Evolutionary conservation across 2,329 filamentous ascomycete species (phyloP).

Genomic region (Pleomassaria siparia): DNA sequence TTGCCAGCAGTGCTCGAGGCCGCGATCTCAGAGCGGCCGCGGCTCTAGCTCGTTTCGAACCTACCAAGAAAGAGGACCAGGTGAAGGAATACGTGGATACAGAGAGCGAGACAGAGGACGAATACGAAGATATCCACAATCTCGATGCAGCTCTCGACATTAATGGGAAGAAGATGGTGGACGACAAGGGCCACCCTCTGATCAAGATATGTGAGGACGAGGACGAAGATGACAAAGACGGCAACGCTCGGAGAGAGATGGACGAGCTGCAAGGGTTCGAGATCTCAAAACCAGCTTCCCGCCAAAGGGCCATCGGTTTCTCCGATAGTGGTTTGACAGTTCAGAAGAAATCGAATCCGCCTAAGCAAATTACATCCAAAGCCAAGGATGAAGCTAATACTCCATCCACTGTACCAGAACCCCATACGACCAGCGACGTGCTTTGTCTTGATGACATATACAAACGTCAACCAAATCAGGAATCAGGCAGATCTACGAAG

Average conservation of each 20-base stretch:
- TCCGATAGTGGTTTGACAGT: not conserved
- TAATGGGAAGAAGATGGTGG: slow-evolving; percentile 65
- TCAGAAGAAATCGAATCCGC: not conserved
- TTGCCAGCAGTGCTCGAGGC: slow-evolving; percentile 73
- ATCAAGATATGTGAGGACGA: slow-evolving; percentile 77
- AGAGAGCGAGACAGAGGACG: slow-evolving; percentile 40
- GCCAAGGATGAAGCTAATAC: not conserved
- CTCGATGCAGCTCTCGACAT: slow-evolving; percentile 62
- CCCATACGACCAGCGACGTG: slow-evolving; percentile 10
- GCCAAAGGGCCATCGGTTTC: not conserved
- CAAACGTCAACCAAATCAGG: slow-evolving; percentile 15
- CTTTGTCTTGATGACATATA: slow-evolving; percentile 21
- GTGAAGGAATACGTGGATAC: slow-evolving; percentile 39
- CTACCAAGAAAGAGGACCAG: slow-evolving; percentile 47
- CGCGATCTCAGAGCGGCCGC: slow-evolving; percentile 76
- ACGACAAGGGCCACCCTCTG: slow-evolving; percentile 65
- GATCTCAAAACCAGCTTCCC: not conserved
- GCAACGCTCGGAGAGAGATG: slow-evolving; percentile 57
- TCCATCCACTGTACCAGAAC: not conserved
- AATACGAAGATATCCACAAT: slow-evolving; percentile 36
- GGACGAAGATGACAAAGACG: slow-evolving; percentile 58
- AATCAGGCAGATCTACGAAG: slow-evolving; percentile 2
- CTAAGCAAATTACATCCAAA: not conserved
- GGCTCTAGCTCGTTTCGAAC: slow-evolving; percentile 71
- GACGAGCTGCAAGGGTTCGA: slow-evolving; percentile 62